phyloP scores from a whole-genome alignment of 2,329 filamentous ascomycete species.

The Aspergillus floridensis region DNA sequence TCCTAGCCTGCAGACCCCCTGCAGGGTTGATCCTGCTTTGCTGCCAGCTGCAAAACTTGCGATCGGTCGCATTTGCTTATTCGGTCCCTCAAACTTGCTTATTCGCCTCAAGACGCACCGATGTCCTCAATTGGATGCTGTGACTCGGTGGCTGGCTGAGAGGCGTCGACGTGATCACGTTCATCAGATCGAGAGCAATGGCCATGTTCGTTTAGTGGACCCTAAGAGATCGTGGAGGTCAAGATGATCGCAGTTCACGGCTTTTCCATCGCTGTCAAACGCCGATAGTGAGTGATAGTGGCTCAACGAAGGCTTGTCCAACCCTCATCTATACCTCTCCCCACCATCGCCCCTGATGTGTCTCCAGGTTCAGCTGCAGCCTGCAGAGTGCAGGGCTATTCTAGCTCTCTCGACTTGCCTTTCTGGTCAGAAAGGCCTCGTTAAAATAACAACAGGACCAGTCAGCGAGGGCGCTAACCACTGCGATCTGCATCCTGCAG shows the following conservation, averaged over 20 bases:
- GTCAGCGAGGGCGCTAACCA: not conserved
- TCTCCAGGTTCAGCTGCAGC: not conserved
- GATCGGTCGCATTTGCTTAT: no score
- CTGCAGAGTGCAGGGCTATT: not conserved
- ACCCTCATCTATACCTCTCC: not conserved
- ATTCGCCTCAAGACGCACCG: no score
- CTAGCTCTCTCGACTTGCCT: not conserved
- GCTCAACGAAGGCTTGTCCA: not conserved
- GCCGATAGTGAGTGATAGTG: not conserved
- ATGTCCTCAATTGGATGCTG: not conserved
- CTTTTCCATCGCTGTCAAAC: not conserved
- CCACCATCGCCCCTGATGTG: not conserved
- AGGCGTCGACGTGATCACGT: not conserved
- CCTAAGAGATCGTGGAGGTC: not conserved
- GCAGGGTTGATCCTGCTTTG: no score
- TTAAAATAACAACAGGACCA: not conserved
- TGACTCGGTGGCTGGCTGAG: not conserved
- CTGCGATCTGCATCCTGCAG: slow-evolving; percentile 14
- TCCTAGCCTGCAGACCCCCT: no score
- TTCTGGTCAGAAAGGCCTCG: slow-evolving; percentile 8
- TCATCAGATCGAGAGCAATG: not conserved
- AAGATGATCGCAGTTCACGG: not conserved
- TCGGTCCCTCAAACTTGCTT: no score
- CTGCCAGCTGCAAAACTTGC: no score
- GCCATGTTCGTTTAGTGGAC: not conserved